Percentiles rank a stretch among this genome's conserved stretches.
These are phyloP conservation scores for Aspergillus saccharolyticus DNA, from an alignment of 495 filamentous ascomycete genomes.

Conservation along the genomic window DNA sequence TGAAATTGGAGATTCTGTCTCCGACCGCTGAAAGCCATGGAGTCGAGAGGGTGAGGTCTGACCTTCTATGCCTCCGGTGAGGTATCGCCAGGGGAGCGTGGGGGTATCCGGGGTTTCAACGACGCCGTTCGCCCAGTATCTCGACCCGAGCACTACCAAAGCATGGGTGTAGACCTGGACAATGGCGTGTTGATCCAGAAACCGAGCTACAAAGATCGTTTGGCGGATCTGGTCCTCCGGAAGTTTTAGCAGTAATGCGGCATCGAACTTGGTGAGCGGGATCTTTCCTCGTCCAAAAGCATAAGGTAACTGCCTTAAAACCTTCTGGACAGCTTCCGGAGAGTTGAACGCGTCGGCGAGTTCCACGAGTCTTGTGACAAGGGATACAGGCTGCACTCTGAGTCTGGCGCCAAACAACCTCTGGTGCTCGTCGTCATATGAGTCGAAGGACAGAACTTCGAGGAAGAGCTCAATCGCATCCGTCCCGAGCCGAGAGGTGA, in stretches of 20 bases:
- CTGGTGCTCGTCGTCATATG: conserved; percentile 19
- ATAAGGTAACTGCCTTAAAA: conserved; percentile 23
- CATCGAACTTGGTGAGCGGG: conserved; percentile 22
- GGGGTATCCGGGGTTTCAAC: conserved; percentile 19
- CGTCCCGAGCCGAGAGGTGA: conserved; percentile 25
- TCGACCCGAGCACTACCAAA: conserved; percentile 63
- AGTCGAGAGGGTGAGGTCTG: conserved; percentile 8
- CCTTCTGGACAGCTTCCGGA: conserved; percentile 16
- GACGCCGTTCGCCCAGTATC: conserved; percentile 49
- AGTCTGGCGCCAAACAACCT: conserved; percentile 22
- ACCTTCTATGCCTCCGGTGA: conserved; percentile 73
- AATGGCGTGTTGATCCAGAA: conserved; percentile 22
- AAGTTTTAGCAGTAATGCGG: conserved; percentile 24
- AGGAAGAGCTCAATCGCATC: conserved; percentile 38
- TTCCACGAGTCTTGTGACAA: conserved; percentile 31
- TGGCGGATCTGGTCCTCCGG: conserved; percentile 42
- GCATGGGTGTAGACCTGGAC: conserved; percentile 38
- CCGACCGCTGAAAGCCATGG: too few species aligned
- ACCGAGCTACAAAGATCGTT: conserved; percentile 31
- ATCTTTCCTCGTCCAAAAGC: conserved; percentile 26
- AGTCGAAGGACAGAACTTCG: conserved; percentile 28
- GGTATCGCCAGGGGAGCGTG: conserved; percentile 61
- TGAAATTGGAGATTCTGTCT: too few species aligned
- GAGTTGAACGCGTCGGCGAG: conserved; percentile 39
- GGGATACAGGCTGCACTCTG: conserved; percentile 23